Evolutionary conservation across 495 filamentous ascomycete species (phyloP).

Genomic region (Penicillium atrosanguineum): DNA sequence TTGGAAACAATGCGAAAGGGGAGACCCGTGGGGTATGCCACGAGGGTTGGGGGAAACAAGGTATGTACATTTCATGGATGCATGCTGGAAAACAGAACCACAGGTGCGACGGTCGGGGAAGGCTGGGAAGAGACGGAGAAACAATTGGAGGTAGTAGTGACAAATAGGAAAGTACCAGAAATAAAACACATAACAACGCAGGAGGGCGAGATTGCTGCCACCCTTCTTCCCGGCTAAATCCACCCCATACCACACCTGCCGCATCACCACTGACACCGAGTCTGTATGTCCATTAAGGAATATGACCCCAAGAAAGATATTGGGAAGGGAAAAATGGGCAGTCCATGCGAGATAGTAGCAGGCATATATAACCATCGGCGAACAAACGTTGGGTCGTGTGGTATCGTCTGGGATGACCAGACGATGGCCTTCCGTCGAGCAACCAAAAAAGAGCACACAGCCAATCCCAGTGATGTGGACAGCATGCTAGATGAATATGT

Average conservation of each 20-base stretch:
- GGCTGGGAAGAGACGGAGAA: slow-evolving; percentile 9
- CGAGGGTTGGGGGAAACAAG: slow-evolving; percentile 14
- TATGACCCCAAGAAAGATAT: neutral
- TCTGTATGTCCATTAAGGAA: slow-evolving; percentile 7
- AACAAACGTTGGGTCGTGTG: neutral
- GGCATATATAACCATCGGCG: slow-evolving; percentile 12
- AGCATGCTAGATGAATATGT: slow-evolving; percentile 46
- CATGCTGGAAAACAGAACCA: slow-evolving; percentile 24
- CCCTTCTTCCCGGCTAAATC: slow-evolving; percentile 9
- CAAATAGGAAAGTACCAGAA: slow-evolving; percentile 10
- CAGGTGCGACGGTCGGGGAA: slow-evolving; percentile 13
- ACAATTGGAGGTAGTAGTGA: slow-evolving; percentile 15
- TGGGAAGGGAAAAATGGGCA: neutral
- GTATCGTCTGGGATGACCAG: neutral
- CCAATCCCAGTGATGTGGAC: slow-evolving; percentile 33
- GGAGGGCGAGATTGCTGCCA: slow-evolving; percentile 7
- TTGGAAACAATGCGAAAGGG: slow-evolving; percentile 23
- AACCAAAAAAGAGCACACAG: slow-evolving; percentile 13
- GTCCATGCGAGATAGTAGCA: neutral
- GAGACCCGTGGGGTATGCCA: slow-evolving; percentile 13
- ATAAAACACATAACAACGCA: slow-evolving; percentile 13
- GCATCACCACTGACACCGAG: slow-evolving; percentile 8
- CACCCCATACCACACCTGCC: neutral
- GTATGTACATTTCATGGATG: slow-evolving; percentile 45
- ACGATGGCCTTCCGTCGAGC: slow-evolving; percentile 7